These are phyloP conservation scores for Ophiostoma populinum DNA, from an alignment of 2,329 filamentous ascomycete species.

Conservation along the genomic window DNA sequence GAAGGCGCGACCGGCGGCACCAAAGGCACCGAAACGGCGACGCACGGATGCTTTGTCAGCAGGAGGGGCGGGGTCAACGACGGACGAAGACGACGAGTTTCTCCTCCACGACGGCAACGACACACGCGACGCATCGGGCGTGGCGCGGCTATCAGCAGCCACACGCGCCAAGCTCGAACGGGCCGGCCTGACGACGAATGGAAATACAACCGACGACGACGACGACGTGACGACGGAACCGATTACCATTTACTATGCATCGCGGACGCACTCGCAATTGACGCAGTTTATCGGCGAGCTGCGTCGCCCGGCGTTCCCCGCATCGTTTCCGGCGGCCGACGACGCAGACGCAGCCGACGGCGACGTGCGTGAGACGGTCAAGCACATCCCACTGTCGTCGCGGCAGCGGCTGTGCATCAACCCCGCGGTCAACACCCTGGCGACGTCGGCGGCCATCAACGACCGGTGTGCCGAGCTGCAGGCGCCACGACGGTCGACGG, in stretches of 20 bases:
- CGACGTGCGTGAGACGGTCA: conserved; percentile 39
- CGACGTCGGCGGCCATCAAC: conserved; percentile 67
- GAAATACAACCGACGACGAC: conserved; percentile 26
- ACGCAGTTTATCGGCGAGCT: conserved; percentile 77
- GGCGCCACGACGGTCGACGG: conserved; percentile 36
- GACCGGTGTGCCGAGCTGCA: conserved; percentile 85
- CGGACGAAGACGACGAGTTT: conserved; percentile 53
- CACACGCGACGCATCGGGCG: conserved; percentile 18
- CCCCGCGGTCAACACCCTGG: conserved; percentile 54
- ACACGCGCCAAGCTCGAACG: conserved; percentile 58
- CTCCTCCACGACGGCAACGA: conserved; percentile 38
- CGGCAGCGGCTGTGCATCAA: conserved; percentile 87
- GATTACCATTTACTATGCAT: conserved; percentile 79
- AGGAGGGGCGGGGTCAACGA: neutral
- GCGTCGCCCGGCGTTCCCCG: conserved; percentile 57
- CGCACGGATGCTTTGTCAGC: neutral
- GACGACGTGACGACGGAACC: conserved; percentile 38
- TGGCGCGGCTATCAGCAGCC: conserved; percentile 51
- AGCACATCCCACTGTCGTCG: conserved; percentile 70
- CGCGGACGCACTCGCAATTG: conserved; percentile 80
- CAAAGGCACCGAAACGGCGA: no score
- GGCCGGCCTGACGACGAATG: conserved; percentile 29
- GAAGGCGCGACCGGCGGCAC: no score
- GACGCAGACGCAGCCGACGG: neutral
- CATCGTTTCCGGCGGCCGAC: conserved; percentile 36